Evolutionary conservation across 805 yeast genomes (phyloP).

Genomic region (Ascoidea asiatica): DNA sequence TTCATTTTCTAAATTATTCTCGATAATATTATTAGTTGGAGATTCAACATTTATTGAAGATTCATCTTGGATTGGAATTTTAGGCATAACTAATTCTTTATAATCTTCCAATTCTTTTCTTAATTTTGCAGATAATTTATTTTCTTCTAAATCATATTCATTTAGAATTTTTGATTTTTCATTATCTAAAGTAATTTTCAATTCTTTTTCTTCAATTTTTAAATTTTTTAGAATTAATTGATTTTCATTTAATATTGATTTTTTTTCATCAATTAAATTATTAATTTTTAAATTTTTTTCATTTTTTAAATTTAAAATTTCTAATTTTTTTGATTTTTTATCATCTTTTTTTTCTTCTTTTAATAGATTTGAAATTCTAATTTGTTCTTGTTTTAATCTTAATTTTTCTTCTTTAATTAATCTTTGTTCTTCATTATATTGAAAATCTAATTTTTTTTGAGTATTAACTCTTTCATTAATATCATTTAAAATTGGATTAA

Average conservation of each 20-base stretch:
- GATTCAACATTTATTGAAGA: too few species aligned
- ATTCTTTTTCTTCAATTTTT: not conserved
- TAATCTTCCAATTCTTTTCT: too few species aligned
- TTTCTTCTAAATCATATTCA: not conserved
- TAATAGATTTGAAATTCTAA: not conserved
- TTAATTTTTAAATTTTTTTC: not conserved
- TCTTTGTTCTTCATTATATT: slow-evolving; percentile 9
- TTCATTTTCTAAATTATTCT: too few species aligned
- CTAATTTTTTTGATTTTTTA: too few species aligned
- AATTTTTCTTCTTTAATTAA: not conserved
- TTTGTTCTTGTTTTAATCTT: not conserved
- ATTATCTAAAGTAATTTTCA: not conserved
- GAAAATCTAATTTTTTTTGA: slow-evolving; percentile 46
- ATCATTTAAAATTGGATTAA: slow-evolving; percentile 69
- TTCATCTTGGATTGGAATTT: too few species aligned
- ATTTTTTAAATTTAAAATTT: too few species aligned
- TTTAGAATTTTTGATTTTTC: not conserved
- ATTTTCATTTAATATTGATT: not conserved
- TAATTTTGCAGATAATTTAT: too few species aligned
- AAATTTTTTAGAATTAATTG: too few species aligned
- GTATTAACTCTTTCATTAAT: slow-evolving; percentile 53
- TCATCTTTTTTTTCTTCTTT: not conserved
- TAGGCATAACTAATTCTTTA: too few species aligned
- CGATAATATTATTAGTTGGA: too few species aligned
- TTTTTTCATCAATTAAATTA: not conserved